Evolutionary conservation across 1,284 basidiomycete genomes (phyloP).

Genomic region (Cerrena zonata): DNA sequence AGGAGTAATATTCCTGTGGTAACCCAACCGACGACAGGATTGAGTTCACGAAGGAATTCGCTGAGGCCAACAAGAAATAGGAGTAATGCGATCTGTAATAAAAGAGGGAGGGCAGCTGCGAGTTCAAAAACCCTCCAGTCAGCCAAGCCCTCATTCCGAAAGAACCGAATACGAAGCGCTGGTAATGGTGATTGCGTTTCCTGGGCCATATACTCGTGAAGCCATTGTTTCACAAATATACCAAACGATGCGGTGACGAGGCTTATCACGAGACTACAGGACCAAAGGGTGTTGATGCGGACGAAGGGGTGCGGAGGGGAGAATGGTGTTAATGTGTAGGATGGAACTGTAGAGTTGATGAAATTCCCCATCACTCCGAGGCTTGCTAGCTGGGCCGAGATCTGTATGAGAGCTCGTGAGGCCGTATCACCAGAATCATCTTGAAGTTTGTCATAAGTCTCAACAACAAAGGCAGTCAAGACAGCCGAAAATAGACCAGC

Average conservation of each 20-base stretch:
- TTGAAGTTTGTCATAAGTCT: no score
- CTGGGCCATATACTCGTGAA: conserved; percentile 15
- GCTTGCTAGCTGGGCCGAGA: no score
- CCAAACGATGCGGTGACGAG: conserved; percentile 17
- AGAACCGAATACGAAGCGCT: conserved; percentile 18
- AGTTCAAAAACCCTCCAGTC: conserved; percentile 23
- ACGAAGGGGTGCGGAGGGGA: conserved; percentile 5
- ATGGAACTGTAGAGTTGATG: no score
- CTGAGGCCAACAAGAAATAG: conserved; percentile 22
- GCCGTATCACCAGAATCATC: no score
- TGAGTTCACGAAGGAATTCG: conserved; percentile 20
- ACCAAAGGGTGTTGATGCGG: conserved; percentile 18
- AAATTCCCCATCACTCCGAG: no score
- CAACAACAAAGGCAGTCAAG: no score
- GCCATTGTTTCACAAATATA: conserved; percentile 21
- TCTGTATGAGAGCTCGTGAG: no score
- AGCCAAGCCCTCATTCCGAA: conserved; percentile 22
- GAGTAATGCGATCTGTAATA: conserved; percentile 24
- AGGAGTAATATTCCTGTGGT: conserved; percentile 14
- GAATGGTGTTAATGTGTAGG: no score
- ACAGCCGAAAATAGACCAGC: no score
- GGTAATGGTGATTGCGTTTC: conserved; percentile 13
- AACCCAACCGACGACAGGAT: conserved; percentile 18
- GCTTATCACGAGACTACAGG: conserved; percentile 17
- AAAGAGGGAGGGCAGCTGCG: conserved; percentile 22